These are phyloP conservation scores for Cubamyces lactineus DNA, from an alignment of 768 basidiomycete genomes.

Conservation along the genomic window DNA sequence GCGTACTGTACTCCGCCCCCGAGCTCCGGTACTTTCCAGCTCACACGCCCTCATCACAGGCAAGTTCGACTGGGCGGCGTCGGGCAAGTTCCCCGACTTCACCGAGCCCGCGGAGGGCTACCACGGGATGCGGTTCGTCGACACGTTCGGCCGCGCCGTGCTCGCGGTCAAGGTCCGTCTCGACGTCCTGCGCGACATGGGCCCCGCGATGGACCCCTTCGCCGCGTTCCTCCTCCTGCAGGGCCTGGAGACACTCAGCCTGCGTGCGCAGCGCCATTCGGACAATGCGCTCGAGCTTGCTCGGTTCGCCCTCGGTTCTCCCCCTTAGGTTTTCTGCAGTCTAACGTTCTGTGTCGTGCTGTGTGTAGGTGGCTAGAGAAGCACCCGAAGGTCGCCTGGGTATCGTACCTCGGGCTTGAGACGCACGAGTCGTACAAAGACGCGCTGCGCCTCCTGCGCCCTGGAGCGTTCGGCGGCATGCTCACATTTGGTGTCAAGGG, in stretches of 20 bases:
- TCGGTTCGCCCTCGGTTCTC: conserved; percentile 35
- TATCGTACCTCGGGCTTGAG: conserved; percentile 74
- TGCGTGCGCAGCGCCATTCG: conserved; percentile 71
- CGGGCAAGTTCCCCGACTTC: conserved; percentile 74
- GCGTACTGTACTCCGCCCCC: too few relatives aligned
- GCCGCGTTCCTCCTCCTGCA: conserved; percentile 74
- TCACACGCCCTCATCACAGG: conserved; percentile 35
- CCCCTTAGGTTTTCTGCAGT: too few relatives aligned
- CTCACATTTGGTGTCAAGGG: conserved; percentile 80
- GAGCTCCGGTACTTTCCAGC: neutral
- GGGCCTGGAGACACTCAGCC: conserved; percentile 76
- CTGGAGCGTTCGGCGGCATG: conserved; percentile 67
- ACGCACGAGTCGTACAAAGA: conserved; percentile 61
- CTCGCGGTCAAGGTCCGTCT: conserved; percentile 69
- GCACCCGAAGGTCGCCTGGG: conserved; percentile 73
- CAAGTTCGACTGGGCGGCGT: conserved; percentile 74
- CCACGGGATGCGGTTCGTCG: conserved; percentile 68
- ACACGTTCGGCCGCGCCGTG: conserved; percentile 65
- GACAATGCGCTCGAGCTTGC: conserved; percentile 75
- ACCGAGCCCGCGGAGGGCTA: conserved; percentile 78
- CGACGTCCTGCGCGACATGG: conserved; percentile 68
- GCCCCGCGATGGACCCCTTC: conserved; percentile 71
- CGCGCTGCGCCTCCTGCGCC: conserved; percentile 60
- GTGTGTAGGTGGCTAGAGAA: conserved; percentile 53
- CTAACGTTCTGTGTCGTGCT: too few relatives aligned